Evolutionary conservation across 371 early-diverging fungal species (phyloP).

Genomic region (Mortierella sp.): DNA sequence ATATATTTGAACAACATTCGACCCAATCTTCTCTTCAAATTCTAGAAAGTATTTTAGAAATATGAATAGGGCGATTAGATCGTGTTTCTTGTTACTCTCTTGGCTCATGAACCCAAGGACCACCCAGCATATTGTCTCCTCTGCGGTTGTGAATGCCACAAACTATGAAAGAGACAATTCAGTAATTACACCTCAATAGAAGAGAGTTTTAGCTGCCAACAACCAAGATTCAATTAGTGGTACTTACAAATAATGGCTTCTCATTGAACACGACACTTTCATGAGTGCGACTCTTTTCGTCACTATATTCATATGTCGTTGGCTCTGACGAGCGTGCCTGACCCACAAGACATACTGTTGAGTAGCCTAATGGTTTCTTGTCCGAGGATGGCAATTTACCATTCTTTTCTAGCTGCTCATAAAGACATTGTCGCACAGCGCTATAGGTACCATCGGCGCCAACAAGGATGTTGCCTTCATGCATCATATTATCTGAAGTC

Average conservation of each 20-base stretch:
- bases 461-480: slow-evolving; percentile 10
- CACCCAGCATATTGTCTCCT: slow-evolving; percentile 16
- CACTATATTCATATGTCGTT: background rate
- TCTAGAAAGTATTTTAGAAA: background rate
- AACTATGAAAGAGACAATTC: background rate
- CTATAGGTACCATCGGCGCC: slow-evolving; percentile 8
- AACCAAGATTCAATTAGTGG: background rate
- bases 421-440: slow-evolving; percentile 8
- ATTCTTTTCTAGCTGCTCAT: slow-evolving; percentile 7
- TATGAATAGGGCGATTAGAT: no score
- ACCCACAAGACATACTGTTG: slow-evolving; percentile 17
- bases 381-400: no score
- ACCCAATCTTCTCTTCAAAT: background rate
- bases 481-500: slow-evolving; percentile 7
- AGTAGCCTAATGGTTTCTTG: slow-evolving; percentile 6
- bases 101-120: slow-evolving; percentile 3
- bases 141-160: slow-evolving; percentile 6
- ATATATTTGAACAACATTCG: background rate
- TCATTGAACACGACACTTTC: background rate
- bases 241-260: slow-evolving; percentile 4
- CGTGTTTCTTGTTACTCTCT: background rate
- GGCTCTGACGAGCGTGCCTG: slow-evolving; percentile 6
- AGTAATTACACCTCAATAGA: no score
- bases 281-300: background rate
- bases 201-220: no score